Evolutionary conservation across 345 rosid species (phyloP).

Genomic region (Eucalyptus guilfoylei): DNA sequence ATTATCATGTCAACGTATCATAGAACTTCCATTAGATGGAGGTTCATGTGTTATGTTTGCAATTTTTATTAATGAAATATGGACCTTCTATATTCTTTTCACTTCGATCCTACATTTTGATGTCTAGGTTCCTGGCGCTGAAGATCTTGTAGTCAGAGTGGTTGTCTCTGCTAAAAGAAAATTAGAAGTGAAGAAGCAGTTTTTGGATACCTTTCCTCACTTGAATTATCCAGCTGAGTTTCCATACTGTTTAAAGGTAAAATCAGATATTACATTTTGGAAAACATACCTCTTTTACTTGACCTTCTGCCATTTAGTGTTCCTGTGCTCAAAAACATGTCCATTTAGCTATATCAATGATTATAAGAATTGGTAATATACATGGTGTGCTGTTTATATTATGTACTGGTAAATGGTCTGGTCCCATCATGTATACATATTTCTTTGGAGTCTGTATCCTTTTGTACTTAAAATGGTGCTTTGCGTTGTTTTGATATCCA

Average conservation of each 20-base stretch:
- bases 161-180: constrained; percentile 85
- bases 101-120: background rate
- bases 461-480: background rate
- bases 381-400: background rate
- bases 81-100: background rate
- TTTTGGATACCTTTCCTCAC: constrained; percentile 71
- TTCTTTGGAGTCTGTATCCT: background rate
- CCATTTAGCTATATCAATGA: background rate
- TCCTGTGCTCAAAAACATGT: background rate
- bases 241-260: constrained; percentile 88
- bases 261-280: background rate
- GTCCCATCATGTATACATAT: background rate
- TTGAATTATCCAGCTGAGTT: constrained; percentile 75
- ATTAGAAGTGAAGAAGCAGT: constrained; percentile 80
- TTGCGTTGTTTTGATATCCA: background rate
- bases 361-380: background rate
- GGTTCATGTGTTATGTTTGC: background rate
- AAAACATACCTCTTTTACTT: background rate
- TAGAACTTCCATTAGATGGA: background rate
- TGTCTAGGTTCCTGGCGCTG: constrained; percentile 74
- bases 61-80: background rate
- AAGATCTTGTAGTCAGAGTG: constrained; percentile 81
- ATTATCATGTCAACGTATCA: background rate
- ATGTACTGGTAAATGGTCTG: background rate
- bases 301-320: background rate